Conservation (phyloP, 2,329 filamentous ascomycete genomes). For the Zasmidium angulare region DNA sequence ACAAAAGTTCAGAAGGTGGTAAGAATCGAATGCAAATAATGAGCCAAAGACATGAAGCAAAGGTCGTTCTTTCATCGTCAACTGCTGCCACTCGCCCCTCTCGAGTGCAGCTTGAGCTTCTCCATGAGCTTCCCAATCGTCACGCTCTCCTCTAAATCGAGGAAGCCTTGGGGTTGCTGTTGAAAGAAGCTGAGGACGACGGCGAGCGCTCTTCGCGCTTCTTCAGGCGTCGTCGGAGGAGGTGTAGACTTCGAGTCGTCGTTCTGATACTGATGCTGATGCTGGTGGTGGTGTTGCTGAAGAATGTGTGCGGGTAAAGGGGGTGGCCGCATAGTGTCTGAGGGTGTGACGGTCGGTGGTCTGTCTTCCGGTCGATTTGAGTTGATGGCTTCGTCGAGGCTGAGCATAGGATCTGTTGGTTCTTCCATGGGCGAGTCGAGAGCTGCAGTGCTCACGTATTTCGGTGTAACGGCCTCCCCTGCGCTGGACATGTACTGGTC, state of each 20-base stretch:
- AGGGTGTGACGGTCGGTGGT: conserved; percentile 28
- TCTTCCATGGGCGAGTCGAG: conserved; percentile 38
- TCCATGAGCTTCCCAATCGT: conserved; percentile 80
- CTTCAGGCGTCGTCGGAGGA: conserved; percentile 68
- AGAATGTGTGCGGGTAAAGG: conserved; percentile 41
- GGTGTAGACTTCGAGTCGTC: conserved; percentile 5
- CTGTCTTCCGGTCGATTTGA: conserved; percentile 25
- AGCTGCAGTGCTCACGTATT: conserved; percentile 47
- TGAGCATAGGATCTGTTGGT: conserved; percentile 34
- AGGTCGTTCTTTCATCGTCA: conserved; percentile 10
- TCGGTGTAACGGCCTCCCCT: conserved; percentile 57
- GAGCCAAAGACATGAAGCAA: not conserved
- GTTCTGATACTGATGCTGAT: conserved; percentile 17
- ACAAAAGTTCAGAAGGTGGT: no score
- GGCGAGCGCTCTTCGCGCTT: conserved; percentile 78
- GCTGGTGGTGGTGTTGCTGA: conserved; percentile 13
- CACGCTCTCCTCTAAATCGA: conserved; percentile 75
- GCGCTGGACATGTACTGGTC: conserved; percentile 58
- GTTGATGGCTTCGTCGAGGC: conserved; percentile 44
- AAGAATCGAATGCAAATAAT: not conserved
- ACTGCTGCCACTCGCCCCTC: conserved; percentile 23
- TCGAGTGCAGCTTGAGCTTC: conserved; percentile 65
- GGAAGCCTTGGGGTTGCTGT: conserved; percentile 65
- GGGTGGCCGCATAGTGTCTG: conserved; percentile 48
- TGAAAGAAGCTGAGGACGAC: conserved; percentile 81